These are phyloP conservation scores for Botrytis hyacinthi DNA, from an alignment of 2,329 filamentous ascomycete genomes.

Conservation along the genomic window DNA sequence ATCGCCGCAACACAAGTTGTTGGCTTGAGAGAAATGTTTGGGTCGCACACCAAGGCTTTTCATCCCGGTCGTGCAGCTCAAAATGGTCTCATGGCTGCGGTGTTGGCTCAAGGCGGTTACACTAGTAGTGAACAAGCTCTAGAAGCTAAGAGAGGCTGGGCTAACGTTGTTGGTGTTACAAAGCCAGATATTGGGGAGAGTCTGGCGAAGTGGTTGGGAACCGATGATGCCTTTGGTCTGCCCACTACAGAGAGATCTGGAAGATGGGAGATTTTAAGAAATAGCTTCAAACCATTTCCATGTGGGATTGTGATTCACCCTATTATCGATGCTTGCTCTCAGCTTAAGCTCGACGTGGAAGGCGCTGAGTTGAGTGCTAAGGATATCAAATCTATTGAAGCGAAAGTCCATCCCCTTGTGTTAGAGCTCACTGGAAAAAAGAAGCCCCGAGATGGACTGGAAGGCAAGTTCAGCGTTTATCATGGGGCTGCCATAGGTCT, in stretches of 20 bases:
- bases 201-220: conserved; percentile 36
- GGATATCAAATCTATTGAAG: conserved; percentile 43
- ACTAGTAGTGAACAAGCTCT: conserved; percentile 48
- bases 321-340: conserved; percentile 51
- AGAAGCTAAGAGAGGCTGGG: conserved; percentile 54
- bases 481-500: conserved; percentile 52
- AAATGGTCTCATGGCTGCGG: conserved; percentile 48
- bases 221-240: conserved; percentile 17
- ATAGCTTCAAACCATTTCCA: conserved; percentile 56
- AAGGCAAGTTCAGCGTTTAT: conserved; percentile 56
- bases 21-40: conserved; percentile 55
- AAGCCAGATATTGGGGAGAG: conserved; percentile 43
- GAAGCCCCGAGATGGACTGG: conserved; percentile 48
- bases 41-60: conserved; percentile 55
- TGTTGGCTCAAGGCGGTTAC: conserved; percentile 49
- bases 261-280: conserved; percentile 52
- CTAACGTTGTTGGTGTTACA: conserved; percentile 48
- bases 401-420: conserved; percentile 51
- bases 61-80: conserved; percentile 54
- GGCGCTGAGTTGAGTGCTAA: conserved; percentile 35
- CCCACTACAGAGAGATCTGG: conserved; percentile 9
- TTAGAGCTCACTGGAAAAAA: conserved; percentile 53
- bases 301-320: conserved; percentile 58
- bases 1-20: conserved; percentile 53
- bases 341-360: conserved; percentile 44